phyloP scores from a whole-genome alignment of 352 stramenopile genomes.

The Globisporangium barbulae region DNA sequence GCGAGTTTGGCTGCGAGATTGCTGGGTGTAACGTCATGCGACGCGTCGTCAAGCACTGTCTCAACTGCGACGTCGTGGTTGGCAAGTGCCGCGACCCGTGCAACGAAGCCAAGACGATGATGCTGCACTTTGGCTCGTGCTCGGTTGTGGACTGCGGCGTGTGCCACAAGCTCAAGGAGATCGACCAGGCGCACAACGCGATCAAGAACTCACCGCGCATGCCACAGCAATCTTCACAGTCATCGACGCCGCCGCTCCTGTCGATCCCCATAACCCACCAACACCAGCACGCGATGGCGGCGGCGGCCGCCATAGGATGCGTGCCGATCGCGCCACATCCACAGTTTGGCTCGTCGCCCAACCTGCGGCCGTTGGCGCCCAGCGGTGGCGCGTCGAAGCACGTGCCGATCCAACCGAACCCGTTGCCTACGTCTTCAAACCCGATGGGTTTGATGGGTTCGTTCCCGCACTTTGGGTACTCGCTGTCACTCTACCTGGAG shows the following conservation, averaged over 20 bases:
- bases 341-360: slow-evolving; percentile 22
- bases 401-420: slow-evolving; percentile 76
- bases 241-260: slow-evolving; percentile 16
- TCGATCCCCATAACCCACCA: slow-evolving; percentile 11
- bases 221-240: background rate
- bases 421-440: slow-evolving; percentile 68
- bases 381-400: slow-evolving; percentile 32
- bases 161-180: slow-evolving; percentile 64
- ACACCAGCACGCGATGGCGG: background rate
- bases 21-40: slow-evolving; percentile 65
- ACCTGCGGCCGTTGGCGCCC: slow-evolving; percentile 6
- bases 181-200: slow-evolving; percentile 63
- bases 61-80: slow-evolving; percentile 54
- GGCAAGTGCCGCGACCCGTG: slow-evolving; percentile 63
- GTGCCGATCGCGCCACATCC: slow-evolving; percentile 12
- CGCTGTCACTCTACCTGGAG: slow-evolving; percentile 69
- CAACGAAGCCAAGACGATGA: slow-evolving; percentile 77
- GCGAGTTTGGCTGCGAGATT: slow-evolving; percentile 49
- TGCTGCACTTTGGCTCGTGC: slow-evolving; percentile 66
- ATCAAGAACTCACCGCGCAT: slow-evolving; percentile 28
- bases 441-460: slow-evolving; percentile 56
- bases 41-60: slow-evolving; percentile 60
- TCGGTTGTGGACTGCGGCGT: slow-evolving; percentile 32
- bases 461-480: slow-evolving; percentile 61
- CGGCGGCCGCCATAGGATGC: background rate